phyloP scores from a whole-genome alignment of 2,329 filamentous ascomycete species.

The Stagonosporopsis vannaccii region DNA sequence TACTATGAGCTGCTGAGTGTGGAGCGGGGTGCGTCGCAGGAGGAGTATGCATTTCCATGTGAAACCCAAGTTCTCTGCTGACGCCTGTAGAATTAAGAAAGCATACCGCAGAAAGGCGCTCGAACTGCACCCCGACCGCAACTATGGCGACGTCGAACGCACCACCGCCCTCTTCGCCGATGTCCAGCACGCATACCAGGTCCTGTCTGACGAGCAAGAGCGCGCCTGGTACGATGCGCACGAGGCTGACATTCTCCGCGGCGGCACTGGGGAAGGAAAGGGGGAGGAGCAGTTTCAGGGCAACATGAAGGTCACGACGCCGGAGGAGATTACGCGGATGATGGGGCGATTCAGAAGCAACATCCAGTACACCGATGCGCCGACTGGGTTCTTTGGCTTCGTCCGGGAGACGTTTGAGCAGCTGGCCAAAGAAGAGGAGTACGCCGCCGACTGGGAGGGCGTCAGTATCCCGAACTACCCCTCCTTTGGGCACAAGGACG shows the following conservation, averaged over 20 bases:
- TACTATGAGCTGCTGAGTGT: conserved; percentile 87
- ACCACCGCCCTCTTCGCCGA: conserved; percentile 89
- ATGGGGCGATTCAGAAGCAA: conserved; percentile 81
- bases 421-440: conserved; percentile 79
- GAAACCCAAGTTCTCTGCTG: neutral
- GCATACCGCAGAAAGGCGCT: conserved; percentile 91
- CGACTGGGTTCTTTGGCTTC: conserved; percentile 84
- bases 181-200: conserved; percentile 90
- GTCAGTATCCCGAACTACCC: conserved; percentile 73
- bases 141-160: conserved; percentile 82
- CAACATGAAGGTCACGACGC: conserved; percentile 77
- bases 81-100: conserved; percentile 77
- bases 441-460: conserved; percentile 74
- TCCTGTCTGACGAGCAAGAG: conserved; percentile 95
- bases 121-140: conserved; percentile 93
- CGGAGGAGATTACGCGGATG: conserved; percentile 78
- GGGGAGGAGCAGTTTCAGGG: conserved; percentile 65
- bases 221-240: conserved; percentile 98
- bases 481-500: conserved; percentile 78
- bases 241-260: conserved; percentile 80
- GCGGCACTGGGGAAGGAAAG: conserved; percentile 60
- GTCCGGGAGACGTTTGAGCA: conserved; percentile 79
- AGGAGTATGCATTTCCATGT: conserved; percentile 66
- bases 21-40: conserved; percentile 74
- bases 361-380: conserved; percentile 80